A percentile compares a stretch with the other conserved stretches of the same genome.
Conservation (phyloP, 2,329 filamentous ascomycete genomes). For the Fusarium sp. region DNA sequence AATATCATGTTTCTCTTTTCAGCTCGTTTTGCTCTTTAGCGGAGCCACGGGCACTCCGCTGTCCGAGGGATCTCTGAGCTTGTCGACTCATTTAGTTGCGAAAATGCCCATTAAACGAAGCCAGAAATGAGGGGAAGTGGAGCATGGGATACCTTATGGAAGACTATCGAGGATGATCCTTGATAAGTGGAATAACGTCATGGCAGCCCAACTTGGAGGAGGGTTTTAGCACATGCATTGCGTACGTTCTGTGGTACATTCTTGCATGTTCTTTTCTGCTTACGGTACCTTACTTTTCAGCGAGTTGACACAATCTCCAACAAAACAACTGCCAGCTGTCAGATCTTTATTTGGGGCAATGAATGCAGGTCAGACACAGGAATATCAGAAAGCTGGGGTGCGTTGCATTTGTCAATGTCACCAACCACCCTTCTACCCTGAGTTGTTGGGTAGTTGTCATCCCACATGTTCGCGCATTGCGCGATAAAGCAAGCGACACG, state of each 20-base stretch:
- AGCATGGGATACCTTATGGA: slow-evolving; percentile 20
- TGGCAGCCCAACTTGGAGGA: slow-evolving; percentile 16
- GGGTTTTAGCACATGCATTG: neutral
- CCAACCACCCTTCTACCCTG: neutral
- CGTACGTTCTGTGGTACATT: neutral
- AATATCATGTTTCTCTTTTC: slow-evolving; percentile 17
- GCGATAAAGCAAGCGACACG: slow-evolving; percentile 9
- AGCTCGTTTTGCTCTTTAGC: slow-evolving; percentile 7
- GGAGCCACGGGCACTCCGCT: slow-evolving; percentile 17
- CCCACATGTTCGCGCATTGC: neutral
- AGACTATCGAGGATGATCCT: slow-evolving; percentile 27
- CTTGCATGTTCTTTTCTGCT: neutral
- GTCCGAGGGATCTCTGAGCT: slow-evolving; percentile 1
- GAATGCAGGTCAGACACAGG: slow-evolving; percentile 2
- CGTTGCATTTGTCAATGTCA: slow-evolving; percentile 2
- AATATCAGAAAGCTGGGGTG: neutral
- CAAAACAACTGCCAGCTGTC: neutral
- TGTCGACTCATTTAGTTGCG: slow-evolving; percentile 15
- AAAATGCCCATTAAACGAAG: slow-evolving; percentile 1
- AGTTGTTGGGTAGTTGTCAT: neutral
- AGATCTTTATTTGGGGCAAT: slow-evolving; percentile 14
- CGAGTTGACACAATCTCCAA: neutral
- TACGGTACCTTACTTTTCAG: neutral
- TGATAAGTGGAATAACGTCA: slow-evolving; percentile 33
- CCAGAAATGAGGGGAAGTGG: slow-evolving; percentile 41